Evolutionary conservation across 139 green algal genomes (phyloP), one percentile per base, ranked within the genome.

Genomic region (Penium margaritaceum): DNA sequence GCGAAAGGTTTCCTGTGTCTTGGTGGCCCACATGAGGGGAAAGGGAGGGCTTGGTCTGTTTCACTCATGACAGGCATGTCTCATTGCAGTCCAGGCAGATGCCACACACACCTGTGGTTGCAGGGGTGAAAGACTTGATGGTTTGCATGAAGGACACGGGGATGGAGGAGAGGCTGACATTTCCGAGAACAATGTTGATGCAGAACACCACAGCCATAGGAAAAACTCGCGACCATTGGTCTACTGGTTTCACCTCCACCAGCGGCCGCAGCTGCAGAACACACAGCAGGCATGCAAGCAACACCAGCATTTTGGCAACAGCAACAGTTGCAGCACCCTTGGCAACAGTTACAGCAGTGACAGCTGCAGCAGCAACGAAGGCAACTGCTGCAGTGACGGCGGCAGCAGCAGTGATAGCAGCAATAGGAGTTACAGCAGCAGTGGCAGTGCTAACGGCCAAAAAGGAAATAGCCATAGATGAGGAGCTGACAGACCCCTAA

Each of bases 91-190:
- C n/a, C n/a, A n/a, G n/a, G n/a, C n/a, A 64, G 55, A 64, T 14
- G 14, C 9, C 9, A 12, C 27, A 72, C 29, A 21, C 32, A 72
- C 63, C 35, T 33, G 67, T 75, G 53, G 54, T 38, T 5, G 54
- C 67, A 9, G 67, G 67, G 29, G 54, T 73, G 67, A 75, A 57
- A 5, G 15, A 55, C 67, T 75, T 75, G 67, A 96, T 86, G 2
- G 89, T 91, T 80, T 97, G 91, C 75, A 89, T 94, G 86, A 97
- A 97, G 3, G 84, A 92, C 5, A 95, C 88, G 6, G 89, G 90
- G 64, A 94, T 88, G 75, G 85, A 91, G 24, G 71, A 84, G 12
- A 97, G 81, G 1, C 78, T 89, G 0, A 90, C 70, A 66, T 96
- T 97, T 29, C 91, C 91, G 54, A 94, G 80, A 19, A 96, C 90